Base-by-base conservation (phyloP, 139 green algal genomes). In the Chlorella sorokiniana region DNA sequence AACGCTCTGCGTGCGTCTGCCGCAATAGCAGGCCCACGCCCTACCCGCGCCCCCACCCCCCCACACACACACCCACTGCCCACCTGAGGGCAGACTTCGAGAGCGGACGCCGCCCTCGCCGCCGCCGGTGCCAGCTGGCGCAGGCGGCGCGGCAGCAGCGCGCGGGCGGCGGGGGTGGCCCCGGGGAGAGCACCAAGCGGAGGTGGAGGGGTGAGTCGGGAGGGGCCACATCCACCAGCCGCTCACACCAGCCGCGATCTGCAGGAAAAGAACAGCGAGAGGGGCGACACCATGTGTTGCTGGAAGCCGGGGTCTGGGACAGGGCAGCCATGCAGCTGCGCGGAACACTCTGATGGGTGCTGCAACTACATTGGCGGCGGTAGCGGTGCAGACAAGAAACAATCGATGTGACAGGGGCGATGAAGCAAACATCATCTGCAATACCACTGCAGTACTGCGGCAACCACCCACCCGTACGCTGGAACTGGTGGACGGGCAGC, bases 401-500 rank as follows among this genome's bases (percentile, higher is more conserved):
- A n/a, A n/a, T n/a, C n/a, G n/a, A 59, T 59, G 48, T 59, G 48
- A 59, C 11, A 59, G n/a, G n/a, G n/a, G n/a, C n/a, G n/a, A n/a
- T n/a, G n/a, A n/a, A n/a, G n/a, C n/a, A n/a, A n/a, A n/a, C 5
- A 10, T 6, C 52, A 6, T 23, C 52, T 23, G 2, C 9, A 61
- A 23, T 9, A 65, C 9, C 59, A 8, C 59, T 23, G 1, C 14
- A 65, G 27, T 10, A 65, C 27, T 7, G 31, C 44, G 29, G 7
- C 45, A 40, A 29, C 41, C 11, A 4, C 78, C n/a, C 40, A 84
- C 69, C 75, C 40, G 85, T 91, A 7, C 84, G 84, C n/a, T 92
- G 87, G 67, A 99, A 98, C 68, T 98, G 94, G 84, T 99, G 97
- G 51, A 98, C 94, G 3, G 97, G 97, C 61, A 99, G 89, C 1